Evolutionary conservation across 371 early-diverging fungal species (phyloP).

Genomic region (Mucor ambiguus): DNA sequence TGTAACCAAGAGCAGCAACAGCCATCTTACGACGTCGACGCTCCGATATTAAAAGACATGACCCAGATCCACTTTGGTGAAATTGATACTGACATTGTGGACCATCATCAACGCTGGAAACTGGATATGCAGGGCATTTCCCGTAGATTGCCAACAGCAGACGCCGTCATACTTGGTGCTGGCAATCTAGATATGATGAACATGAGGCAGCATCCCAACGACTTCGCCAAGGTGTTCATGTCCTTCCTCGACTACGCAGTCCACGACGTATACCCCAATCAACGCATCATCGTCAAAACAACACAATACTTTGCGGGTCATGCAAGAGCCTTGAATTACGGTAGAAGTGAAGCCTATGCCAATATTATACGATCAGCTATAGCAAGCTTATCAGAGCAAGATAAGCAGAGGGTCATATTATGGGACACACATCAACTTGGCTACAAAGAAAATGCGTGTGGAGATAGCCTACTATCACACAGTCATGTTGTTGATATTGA

Average conservation of each 20-base stretch:
- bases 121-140: slow-evolving; percentile 9
- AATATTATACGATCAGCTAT: slow-evolving; percentile 24
- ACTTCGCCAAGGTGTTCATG: slow-evolving; percentile 28
- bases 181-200: slow-evolving; percentile 35
- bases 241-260: slow-evolving; percentile 17
- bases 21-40: background rate
- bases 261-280: slow-evolving; percentile 8
- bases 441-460: background rate
- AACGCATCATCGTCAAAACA: slow-evolving; percentile 35
- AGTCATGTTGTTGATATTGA: slow-evolving; percentile 5
- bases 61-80: slow-evolving; percentile 24
- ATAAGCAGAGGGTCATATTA: slow-evolving; percentile 19
- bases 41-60: background rate
- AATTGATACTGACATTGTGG: slow-evolving; percentile 20
- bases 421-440: slow-evolving; percentile 46
- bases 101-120: slow-evolving; percentile 18
- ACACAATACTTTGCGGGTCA: slow-evolving; percentile 31
- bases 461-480: background rate
- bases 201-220: slow-evolving; percentile 24
- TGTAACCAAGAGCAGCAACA: background rate
- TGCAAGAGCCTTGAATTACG: slow-evolving; percentile 27
- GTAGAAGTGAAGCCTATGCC: slow-evolving; percentile 39
- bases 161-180: slow-evolving; percentile 32
- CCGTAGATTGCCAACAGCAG: slow-evolving; percentile 27
- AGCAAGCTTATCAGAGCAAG: background rate